Evolutionary conservation across 2,329 filamentous ascomycete genomes (phyloP), one percentile per base, ranked within the genome.

Genomic region (Tolypocladium tropicale): DNA sequence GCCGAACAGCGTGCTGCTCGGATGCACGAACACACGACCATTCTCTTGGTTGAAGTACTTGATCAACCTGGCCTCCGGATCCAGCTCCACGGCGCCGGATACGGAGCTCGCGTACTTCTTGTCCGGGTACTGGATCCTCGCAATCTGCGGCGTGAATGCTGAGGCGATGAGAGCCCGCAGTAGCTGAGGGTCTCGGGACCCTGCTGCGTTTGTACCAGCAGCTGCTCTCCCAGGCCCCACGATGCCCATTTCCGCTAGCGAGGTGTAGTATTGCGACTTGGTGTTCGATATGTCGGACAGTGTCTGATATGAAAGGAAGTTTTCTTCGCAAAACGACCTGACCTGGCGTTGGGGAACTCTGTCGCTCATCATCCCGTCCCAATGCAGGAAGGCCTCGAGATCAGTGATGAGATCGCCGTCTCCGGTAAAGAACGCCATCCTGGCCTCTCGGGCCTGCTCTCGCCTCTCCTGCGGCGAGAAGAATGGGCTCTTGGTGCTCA

Each of bases 331-430:
- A 82, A 90, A 97, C 34, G 76, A 71, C 28, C 88, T 82, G 2
- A 92, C 72, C 32, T 86, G 81, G 6, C 84, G 79, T 60, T 83
- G 83, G 11, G 81, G 77, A 14, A 78, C 65, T 57, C 85, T 72
- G 63, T 82, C 78, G 36, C 76, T 74, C 64, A 80, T 76, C 73
- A 87, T 78, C n/a, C 81, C 78, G 53, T 84, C 79, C 91, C 92
- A 99, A 59, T 88, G 79, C 63, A 92, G 85, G 68, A 88, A 95
- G 1, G 92, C 94, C 36, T 84, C 79, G 11, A 96, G 78, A 67
- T 96, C 93, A 4, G 91, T 93, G 18, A 97, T 77, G 1, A 97
- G 78, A 67, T 99, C 94, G 46, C 94, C 94, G 63, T 96, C 88
- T 23, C 85, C 85, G 7, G 76, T 77, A 5, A 84, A 85, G 68